These are phyloP conservation scores for Hura crepitans DNA, from an alignment of 441 rosid species.

Conservation along the genomic window DNA sequence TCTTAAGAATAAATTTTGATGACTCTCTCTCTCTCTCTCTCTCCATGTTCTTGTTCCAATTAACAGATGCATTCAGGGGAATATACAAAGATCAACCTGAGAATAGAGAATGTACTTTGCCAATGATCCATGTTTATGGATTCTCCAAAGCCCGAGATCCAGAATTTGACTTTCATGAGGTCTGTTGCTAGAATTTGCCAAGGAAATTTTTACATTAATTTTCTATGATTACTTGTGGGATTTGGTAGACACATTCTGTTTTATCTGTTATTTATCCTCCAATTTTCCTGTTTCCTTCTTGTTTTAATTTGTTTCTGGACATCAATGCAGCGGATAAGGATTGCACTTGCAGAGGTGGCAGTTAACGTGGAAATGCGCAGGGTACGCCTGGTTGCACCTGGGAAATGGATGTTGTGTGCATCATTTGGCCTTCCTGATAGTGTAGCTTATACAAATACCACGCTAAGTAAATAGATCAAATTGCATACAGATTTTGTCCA, in stretches of 20 bases:
- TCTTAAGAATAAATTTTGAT: background rate
- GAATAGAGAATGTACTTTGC: conserved; percentile 39
- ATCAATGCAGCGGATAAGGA: conserved; percentile 67
- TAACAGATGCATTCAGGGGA: conserved; percentile 74
- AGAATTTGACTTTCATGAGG: conserved; percentile 89
- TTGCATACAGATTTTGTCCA: background rate
- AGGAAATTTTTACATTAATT: background rate
- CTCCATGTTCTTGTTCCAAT: conserved; percentile 4
- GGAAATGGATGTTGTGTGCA: conserved; percentile 90
- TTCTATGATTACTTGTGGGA: background rate
- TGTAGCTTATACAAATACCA: conserved; percentile 52
- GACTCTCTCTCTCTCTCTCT: background rate
- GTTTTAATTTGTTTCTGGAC: background rate
- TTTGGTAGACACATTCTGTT: background rate
- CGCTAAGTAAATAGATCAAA: conserved; percentile 12
- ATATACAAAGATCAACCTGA: conserved; percentile 42
- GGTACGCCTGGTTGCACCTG: conserved; percentile 81
- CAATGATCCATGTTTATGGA: conserved; percentile 79
- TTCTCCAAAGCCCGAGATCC: conserved; percentile 89
- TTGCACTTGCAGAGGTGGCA: conserved; percentile 60
- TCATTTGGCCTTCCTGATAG: conserved; percentile 69
- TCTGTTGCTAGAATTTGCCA: conserved; percentile 15
- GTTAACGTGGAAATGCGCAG: conserved; percentile 70
- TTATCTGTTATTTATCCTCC: background rate
- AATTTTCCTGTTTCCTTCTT: background rate